phyloP scores from a whole-genome alignment of 495 filamentous ascomycete species.

The Xylaria sp. region DNA sequence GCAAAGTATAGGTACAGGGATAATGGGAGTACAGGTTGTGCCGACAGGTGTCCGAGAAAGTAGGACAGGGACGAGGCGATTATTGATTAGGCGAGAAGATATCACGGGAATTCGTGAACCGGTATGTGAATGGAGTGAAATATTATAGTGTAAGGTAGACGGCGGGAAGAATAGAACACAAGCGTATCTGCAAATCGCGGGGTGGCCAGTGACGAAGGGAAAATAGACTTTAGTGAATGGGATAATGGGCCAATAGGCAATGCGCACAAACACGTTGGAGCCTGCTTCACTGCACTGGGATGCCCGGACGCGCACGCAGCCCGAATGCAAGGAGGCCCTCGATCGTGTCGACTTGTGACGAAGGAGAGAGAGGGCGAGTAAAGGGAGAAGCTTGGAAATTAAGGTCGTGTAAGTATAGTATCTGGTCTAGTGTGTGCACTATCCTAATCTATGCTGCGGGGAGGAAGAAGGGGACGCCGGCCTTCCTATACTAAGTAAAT shows the following conservation, averaged over 20 bases:
- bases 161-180: neutral
- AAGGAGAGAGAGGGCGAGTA: neutral
- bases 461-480: neutral
- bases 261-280: slow-evolving; percentile 2
- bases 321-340: neutral
- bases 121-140: neutral
- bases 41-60: neutral
- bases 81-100: slow-evolving; percentile 17
- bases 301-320: neutral
- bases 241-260: slow-evolving; percentile 4
- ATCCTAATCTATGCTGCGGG: neutral
- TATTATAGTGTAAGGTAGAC: neutral
- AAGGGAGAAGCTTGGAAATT: neutral
- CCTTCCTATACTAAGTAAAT: neutral
- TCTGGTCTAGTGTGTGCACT: neutral
- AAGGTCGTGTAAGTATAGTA: neutral
- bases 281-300: slow-evolving; percentile 1
- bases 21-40: neutral
- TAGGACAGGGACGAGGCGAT: neutral
- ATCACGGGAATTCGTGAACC: neutral
- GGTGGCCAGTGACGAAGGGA: neutral
- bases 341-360: slow-evolving; percentile 3
- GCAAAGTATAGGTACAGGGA: neutral
- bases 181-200: neutral
- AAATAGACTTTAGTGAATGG: neutral